Conservation (phyloP, 2,329 filamentous ascomycete genomes). For the Nothopassalora personata region DNA sequence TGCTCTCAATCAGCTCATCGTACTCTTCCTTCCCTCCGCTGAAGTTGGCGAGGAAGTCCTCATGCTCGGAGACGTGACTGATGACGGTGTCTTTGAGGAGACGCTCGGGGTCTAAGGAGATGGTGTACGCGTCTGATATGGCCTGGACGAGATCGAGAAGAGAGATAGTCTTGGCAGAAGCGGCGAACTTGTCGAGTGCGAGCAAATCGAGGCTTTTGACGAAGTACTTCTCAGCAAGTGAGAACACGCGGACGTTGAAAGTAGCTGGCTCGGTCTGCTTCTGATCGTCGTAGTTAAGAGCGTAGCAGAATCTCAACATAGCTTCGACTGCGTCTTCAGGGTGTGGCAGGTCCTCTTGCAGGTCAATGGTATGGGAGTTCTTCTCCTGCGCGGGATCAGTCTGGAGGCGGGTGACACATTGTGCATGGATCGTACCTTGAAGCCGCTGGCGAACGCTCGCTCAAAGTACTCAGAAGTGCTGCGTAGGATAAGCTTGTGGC, state of each 20-base stretch:
- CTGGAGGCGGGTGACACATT: no score
- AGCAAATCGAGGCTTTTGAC: background rate
- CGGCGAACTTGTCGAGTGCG: background rate
- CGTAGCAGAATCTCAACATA: background rate
- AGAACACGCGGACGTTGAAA: background rate
- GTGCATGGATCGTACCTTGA: background rate
- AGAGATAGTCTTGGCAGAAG: background rate
- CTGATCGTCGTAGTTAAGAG: background rate
- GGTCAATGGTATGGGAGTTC: background rate
- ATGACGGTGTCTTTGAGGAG: background rate
- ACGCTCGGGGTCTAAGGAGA: background rate
- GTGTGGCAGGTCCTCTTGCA: background rate
- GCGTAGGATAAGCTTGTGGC: background rate
- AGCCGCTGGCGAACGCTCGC: background rate
- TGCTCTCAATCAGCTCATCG: background rate
- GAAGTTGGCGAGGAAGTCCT: background rate
- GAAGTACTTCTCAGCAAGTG: conserved; percentile 1
- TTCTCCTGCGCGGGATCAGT: background rate
- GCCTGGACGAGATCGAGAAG: background rate
- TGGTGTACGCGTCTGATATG: background rate
- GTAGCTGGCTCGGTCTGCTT: background rate
- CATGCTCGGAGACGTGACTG: background rate
- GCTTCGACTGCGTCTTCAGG: background rate
- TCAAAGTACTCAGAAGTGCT: background rate
- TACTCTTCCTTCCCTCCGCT: background rate